Conservation (phyloP, 352 stramenopile genomes). For the Blastocystis sp. region DNA sequence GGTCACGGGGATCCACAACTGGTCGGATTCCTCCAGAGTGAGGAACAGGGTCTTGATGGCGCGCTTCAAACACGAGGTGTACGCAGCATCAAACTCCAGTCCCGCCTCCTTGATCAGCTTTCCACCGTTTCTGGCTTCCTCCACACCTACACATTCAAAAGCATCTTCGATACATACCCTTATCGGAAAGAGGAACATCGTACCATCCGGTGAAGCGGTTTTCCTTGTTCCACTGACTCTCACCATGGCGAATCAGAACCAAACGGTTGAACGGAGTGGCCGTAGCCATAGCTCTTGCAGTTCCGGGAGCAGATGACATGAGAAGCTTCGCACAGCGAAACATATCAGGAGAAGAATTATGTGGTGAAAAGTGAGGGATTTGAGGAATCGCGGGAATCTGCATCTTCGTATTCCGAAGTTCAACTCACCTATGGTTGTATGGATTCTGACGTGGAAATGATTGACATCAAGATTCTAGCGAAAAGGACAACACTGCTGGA, state of each 20-base stretch:
- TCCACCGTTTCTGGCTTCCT: conserved; percentile 83
- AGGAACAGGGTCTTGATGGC: conserved; percentile 87
- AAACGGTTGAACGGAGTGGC: neutral
- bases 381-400: neutral
- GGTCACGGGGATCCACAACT: conserved; percentile 90
- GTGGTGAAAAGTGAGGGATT: neutral
- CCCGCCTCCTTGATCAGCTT: conserved; percentile 80
- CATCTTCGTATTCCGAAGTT: neutral
- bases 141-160: conserved; percentile 64
- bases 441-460: no score
- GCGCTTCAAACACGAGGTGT: conserved; percentile 88
- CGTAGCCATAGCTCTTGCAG: neutral
- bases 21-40: conserved; percentile 85
- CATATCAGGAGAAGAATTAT: neutral
- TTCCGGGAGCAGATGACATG: neutral
- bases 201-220: conserved; percentile 97
- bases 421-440: neutral
- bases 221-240: conserved; percentile 82
- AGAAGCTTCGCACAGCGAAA: neutral
- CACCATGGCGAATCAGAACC: conserved; percentile 32
- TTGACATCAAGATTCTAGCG: no score
- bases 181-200: conserved; percentile 74
- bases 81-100: conserved; percentile 83
- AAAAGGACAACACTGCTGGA: no score
- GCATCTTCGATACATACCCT: neutral